Evolutionary conservation across 805 yeast genomes (phyloP).

Genomic region (Blastobotrys mokoenaii): DNA sequence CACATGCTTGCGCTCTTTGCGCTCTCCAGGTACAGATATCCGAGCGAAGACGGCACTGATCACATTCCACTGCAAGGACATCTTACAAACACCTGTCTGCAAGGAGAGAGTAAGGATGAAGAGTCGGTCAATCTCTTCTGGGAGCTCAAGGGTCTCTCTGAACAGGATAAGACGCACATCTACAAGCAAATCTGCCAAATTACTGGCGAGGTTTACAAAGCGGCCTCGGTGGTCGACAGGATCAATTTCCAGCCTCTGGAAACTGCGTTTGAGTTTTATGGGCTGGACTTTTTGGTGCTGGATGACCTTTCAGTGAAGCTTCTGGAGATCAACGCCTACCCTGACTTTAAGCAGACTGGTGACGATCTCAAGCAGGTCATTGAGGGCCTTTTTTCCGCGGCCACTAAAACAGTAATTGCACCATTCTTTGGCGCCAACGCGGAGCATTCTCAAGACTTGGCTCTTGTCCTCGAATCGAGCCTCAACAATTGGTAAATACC

Average conservation of each 20-base stretch:
- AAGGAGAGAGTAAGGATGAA: conserved; percentile 37
- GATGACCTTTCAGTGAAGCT: conserved; percentile 44
- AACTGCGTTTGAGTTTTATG: conserved; percentile 81
- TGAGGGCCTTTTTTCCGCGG: conserved; percentile 53
- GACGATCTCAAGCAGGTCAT: conserved; percentile 66
- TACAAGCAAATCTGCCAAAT: conserved; percentile 50
- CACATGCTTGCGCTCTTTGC: conserved; percentile 82
- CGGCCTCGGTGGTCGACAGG: conserved; percentile 73
- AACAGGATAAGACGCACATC: conserved; percentile 34
- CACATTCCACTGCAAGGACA: conserved; percentile 56
- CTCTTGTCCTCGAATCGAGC: conserved; percentile 1
- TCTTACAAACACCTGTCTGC: conserved; percentile 89
- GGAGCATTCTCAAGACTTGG: neutral
- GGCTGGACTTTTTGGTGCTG: conserved; percentile 79
- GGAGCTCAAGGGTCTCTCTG: conserved; percentile 37
- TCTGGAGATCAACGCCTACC: conserved; percentile 86
- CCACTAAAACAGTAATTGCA: conserved; percentile 39
- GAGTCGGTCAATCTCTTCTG: conserved; percentile 56
- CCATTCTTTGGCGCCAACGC: conserved; percentile 32
- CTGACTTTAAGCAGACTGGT: conserved; percentile 97
- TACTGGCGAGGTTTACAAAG: conserved; percentile 64
- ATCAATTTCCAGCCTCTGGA: conserved; percentile 75
- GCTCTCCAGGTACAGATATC: conserved; percentile 37
- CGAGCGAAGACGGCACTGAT: conserved; percentile 25
- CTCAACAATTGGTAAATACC: neutral